Evolutionary conservation across 768 basidiomycete species (phyloP).

Genomic region (Tubosaeta sp.): DNA sequence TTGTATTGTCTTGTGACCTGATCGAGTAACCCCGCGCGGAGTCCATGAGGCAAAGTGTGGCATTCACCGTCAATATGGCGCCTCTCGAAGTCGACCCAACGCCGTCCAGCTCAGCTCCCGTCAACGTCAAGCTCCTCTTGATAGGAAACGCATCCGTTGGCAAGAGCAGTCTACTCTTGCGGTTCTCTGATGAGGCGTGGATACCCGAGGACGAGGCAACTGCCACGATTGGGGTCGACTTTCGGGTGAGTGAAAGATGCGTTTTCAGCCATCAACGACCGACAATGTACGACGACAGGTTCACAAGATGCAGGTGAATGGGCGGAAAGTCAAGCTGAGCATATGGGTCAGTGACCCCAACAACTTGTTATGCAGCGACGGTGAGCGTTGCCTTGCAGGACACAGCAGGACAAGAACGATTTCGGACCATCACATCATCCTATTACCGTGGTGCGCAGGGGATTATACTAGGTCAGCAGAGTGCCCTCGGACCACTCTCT

Average conservation of each 20-base stretch:
- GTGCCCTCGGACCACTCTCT: background rate
- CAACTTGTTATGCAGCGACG: background rate
- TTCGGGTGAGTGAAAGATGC: slow-evolving; percentile 51
- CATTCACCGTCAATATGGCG: slow-evolving; percentile 8
- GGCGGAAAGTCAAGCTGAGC: slow-evolving; percentile 85
- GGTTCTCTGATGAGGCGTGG: slow-evolving; percentile 98
- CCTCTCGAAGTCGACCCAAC: slow-evolving; percentile 19
- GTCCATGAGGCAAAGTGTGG: slow-evolving; percentile 17
- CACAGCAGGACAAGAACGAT: slow-evolving; percentile 95
- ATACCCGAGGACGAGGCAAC: slow-evolving; percentile 85
- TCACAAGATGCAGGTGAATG: slow-evolving; percentile 82
- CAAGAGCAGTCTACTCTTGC: slow-evolving; percentile 82
- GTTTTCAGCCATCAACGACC: background rate
- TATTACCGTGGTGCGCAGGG: slow-evolving; percentile 92
- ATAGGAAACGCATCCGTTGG: slow-evolving; percentile 91
- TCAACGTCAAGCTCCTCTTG: slow-evolving; percentile 79
- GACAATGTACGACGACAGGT: slow-evolving; percentile 44
- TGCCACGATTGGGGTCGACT: slow-evolving; percentile 83
- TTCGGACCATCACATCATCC: slow-evolving; percentile 89
- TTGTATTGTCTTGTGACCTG: background rate
- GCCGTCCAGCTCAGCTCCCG: slow-evolving; percentile 26
- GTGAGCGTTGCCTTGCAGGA: slow-evolving; percentile 46
- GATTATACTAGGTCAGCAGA: slow-evolving; percentile 59
- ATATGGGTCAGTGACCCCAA: slow-evolving; percentile 74
- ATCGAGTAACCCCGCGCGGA: slow-evolving; percentile 18